Conservation (phyloP, 257 asterid species). For the Fraxinus quadrangulata region DNA sequence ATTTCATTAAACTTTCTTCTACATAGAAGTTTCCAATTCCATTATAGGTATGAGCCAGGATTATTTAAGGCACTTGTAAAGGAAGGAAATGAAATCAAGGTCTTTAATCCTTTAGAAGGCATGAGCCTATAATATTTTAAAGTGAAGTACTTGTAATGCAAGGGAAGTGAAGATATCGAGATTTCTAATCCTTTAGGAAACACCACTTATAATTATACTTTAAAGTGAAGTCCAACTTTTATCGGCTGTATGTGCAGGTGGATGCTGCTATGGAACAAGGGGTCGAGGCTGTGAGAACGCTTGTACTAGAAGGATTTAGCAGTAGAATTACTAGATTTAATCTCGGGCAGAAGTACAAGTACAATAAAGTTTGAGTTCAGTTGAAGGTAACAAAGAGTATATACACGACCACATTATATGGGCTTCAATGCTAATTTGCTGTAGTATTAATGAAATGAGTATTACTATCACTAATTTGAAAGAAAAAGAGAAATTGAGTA, state of each 20-base stretch:
- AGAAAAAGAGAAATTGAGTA: too few species aligned
- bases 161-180: neutral
- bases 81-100: neutral
- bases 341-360: constrained; percentile 93
- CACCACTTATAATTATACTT: neutral
- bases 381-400: neutral
- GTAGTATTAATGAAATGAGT: too few species aligned
- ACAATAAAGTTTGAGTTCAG: constrained; percentile 54
- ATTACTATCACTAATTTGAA: too few species aligned
- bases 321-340: constrained; percentile 74
- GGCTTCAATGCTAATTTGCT: neutral
- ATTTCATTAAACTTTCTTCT: neutral
- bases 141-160: neutral
- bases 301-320: constrained; percentile 73
- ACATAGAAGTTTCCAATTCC: neutral
- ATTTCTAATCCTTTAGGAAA: neutral
- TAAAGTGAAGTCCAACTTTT: neutral
- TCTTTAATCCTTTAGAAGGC: neutral
- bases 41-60: neutral
- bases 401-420: neutral
- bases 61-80: neutral
- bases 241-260: constrained; percentile 43
- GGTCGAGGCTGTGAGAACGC: constrained; percentile 66
- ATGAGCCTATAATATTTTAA: too few species aligned
- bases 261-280: constrained; percentile 91